Conservation (phyloP, 2,329 filamentous ascomycete species). For the Biscogniauxia sp. region DNA sequence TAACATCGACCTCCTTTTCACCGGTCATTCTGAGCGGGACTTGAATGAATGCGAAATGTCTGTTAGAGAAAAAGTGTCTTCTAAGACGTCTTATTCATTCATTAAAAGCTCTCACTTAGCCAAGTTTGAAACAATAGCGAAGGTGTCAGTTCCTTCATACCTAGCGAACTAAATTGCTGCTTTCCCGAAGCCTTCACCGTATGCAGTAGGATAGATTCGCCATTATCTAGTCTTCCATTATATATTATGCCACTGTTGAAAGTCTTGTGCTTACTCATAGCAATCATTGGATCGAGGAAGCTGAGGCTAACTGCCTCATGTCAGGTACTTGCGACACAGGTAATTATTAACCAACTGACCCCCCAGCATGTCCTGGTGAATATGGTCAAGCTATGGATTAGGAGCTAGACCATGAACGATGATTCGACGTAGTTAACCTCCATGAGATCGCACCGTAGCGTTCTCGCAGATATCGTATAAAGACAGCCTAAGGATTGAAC, state of each 20-base stretch:
- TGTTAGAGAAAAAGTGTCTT: too few relatives aligned
- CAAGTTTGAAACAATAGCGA: slow-evolving; percentile 10
- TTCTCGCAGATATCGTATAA: too few relatives aligned
- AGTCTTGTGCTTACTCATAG: too few relatives aligned
- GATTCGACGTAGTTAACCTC: too few relatives aligned
- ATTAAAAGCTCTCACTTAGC: slow-evolving; percentile 13
- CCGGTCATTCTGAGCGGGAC: slow-evolving; percentile 2
- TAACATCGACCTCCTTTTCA: slow-evolving; percentile 16
- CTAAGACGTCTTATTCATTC: slow-evolving; percentile 9
- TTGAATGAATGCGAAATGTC: too few relatives aligned
- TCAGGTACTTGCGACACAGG: slow-evolving; percentile 41
- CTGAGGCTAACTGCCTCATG: slow-evolving; percentile 9
- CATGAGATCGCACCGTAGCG: too few relatives aligned
- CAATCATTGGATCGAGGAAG: slow-evolving; percentile 10
- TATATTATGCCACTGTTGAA: too few relatives aligned
- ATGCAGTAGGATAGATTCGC: too few relatives aligned
- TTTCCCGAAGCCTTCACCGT: slow-evolving; percentile 13
- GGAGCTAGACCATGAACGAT: slow-evolving; percentile 30
- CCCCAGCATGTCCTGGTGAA: slow-evolving; percentile 52
- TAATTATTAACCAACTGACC: slow-evolving; percentile 43
- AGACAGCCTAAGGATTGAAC: too few relatives aligned
- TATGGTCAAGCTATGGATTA: slow-evolving; percentile 54
- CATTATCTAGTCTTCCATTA: too few relatives aligned
- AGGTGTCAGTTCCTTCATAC: slow-evolving; percentile 16
- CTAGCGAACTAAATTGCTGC: slow-evolving; percentile 14